phyloP scores from a whole-genome alignment of 139 green algal genomes.

The Mesotaenium endlicherianum region DNA sequence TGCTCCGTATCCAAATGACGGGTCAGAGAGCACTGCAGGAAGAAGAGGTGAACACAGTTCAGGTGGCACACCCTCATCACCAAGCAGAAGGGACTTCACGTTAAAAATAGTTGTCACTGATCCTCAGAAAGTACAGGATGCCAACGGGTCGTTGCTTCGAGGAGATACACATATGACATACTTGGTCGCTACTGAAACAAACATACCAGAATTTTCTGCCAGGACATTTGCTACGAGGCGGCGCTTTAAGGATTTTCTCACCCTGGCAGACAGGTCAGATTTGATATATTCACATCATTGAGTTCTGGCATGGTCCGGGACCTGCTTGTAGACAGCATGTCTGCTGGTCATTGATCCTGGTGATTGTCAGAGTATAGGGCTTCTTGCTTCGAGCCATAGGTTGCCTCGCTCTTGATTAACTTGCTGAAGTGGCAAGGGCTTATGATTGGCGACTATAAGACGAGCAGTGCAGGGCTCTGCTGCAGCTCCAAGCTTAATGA shows the following conservation, averaged over 20 bases:
- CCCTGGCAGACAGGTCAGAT: constrained; percentile 47
- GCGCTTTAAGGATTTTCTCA: constrained; percentile 58
- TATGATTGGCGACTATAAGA: no score
- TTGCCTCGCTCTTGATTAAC: neutral
- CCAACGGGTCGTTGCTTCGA: constrained; percentile 8
- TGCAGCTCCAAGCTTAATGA: no score
- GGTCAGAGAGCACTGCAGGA: no score
- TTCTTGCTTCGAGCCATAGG: neutral
- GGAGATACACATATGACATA: constrained; percentile 35
- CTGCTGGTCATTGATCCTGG: constrained; percentile 43
- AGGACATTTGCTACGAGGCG: constrained; percentile 30
- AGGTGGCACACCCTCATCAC: no score
- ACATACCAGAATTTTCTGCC: constrained; percentile 21
- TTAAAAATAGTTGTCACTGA: no score
- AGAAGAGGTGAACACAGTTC: no score
- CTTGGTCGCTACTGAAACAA: constrained; percentile 24
- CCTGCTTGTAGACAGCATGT: constrained; percentile 44
- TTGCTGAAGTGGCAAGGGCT: neutral
- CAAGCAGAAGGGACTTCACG: no score
- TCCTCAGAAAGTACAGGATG: constrained; percentile 24
- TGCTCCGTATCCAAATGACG: no score
- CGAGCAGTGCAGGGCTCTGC: no score
- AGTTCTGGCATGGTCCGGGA: neutral
- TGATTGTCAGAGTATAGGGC: neutral
- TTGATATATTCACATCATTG: no score